phyloP scores from a whole-genome alignment of 805 yeast species.

The Yamadazyma kitorensis region DNA sequence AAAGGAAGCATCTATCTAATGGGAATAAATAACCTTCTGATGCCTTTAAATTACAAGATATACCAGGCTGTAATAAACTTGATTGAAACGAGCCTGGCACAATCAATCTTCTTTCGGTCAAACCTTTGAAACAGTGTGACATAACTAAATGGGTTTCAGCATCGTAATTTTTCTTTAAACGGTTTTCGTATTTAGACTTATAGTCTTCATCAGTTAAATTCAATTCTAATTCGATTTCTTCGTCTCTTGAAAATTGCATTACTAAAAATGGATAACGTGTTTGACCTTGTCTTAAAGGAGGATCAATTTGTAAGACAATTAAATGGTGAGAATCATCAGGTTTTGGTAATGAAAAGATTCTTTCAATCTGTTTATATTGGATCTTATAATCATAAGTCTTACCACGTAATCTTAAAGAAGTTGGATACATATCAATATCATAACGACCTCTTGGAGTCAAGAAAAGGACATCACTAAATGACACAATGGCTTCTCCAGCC shows the following conservation, averaged over 20 bases:
- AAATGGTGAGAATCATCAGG: conserved; percentile 91
- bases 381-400: conserved; percentile 96
- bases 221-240: conserved; percentile 85
- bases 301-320: conserved; percentile 87
- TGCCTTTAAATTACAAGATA: conserved; percentile 90
- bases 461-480: conserved; percentile 86
- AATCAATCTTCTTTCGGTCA: conserved; percentile 81
- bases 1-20: conserved; percentile 86
- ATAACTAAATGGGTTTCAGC: conserved; percentile 83
- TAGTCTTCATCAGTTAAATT: conserved; percentile 82
- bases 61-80: conserved; percentile 76
- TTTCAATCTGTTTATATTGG: conserved; percentile 84
- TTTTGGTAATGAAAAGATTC: conserved; percentile 89
- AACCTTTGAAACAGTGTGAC: conserved; percentile 84
- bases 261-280: conserved; percentile 92
- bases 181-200: conserved; percentile 69
- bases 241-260: conserved; percentile 84
- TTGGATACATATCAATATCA: conserved; percentile 90
- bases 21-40: conserved; percentile 92
- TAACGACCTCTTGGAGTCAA: conserved; percentile 98
- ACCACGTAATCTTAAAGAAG: conserved; percentile 87
- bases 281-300: conserved; percentile 97
- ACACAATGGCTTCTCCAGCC: conserved; percentile 91
- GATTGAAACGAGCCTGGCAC: conserved; percentile 82
- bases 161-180: conserved; percentile 73